Evolutionary conservation across 2,329 filamentous ascomycete genomes (phyloP).

Genomic region (Cladophialophora psammophila): DNA sequence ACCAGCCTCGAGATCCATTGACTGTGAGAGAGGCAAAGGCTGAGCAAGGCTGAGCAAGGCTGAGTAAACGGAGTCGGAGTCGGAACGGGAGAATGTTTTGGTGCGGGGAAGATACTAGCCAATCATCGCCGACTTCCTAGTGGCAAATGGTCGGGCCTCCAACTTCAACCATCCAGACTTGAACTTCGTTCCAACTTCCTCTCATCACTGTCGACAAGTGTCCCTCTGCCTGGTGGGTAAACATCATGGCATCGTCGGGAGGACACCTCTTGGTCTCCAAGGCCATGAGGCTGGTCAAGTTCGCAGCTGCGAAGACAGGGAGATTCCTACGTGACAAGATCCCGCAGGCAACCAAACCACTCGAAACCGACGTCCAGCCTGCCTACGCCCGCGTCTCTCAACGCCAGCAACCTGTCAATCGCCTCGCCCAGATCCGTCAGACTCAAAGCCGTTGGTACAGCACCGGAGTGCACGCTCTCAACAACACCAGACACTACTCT

Average conservation of each 20-base stretch:
- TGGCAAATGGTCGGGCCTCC: slow-evolving; percentile 11
- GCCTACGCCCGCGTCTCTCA: slow-evolving; percentile 62
- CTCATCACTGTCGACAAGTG: slow-evolving; percentile 13
- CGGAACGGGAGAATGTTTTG: slow-evolving; percentile 4
- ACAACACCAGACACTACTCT: slow-evolving; percentile 60
- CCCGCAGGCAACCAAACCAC: slow-evolving; percentile 45
- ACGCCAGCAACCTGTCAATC: slow-evolving; percentile 65
- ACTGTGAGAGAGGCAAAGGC: too few species aligned
- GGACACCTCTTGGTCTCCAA: slow-evolving; percentile 60
- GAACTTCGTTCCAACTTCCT: slow-evolving; percentile 44
- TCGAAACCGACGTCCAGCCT: slow-evolving; percentile 57
- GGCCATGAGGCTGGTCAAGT: slow-evolving; percentile 56
- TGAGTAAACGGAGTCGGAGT: neutral
- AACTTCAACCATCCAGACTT: slow-evolving; percentile 6
- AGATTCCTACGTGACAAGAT: slow-evolving; percentile 53
- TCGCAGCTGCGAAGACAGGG: slow-evolving; percentile 57
- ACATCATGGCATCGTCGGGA: slow-evolving; percentile 56
- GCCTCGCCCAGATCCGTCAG: slow-evolving; percentile 68
- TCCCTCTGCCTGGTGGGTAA: slow-evolving; percentile 37
- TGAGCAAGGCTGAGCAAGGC: neutral
- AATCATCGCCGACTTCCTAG: slow-evolving; percentile 6
- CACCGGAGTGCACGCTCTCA: slow-evolving; percentile 56
- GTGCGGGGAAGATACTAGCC: slow-evolving; percentile 4
- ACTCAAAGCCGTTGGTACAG: slow-evolving; percentile 70
- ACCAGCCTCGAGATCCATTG: too few species aligned